Evolutionary conservation across 345 rosid species (phyloP), one percentile per base, ranked within the genome.

Genomic region (Populus deltoides): DNA sequence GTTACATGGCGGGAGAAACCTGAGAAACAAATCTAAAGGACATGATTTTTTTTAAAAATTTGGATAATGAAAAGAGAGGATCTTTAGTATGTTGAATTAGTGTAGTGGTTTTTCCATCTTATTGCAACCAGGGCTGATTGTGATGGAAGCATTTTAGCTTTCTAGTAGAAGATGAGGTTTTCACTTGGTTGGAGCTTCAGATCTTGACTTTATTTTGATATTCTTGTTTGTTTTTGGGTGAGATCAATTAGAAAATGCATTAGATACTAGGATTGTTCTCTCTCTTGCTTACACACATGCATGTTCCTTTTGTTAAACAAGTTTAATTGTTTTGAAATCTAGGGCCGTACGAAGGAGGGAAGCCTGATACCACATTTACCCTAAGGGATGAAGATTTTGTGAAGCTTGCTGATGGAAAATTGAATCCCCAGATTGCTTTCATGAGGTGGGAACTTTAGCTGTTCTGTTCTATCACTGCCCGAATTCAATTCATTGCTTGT

Each of bases 391-490:
- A 93, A 31, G 97, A 96, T 80, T 96, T 96, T 84, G 72, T 93
- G 24, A 96, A 94, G 91, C 90, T 96, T 78, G 93, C 97, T 71
- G 88, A 87, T 1, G 98, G 98, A 41, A 91, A 96, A 86, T 85
- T 96, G 95, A 91, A 94, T 82, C 97, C 98, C 73, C 98, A 96
- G 80, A 86, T 92, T 81, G 98, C 99, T 87, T 96, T 91, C 85
- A 89, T 93, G 85, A 93, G 97, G 98, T 93, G n/a, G 5, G 2
- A 3, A 74, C 20, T 72, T 39, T 72, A 29, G 18, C 24, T 51
- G 24, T 55, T 61, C 68, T 0, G 6, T 17, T 47, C 4, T 39
- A 27, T 3, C 36, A 39, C 68, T 55, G n/a, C 38, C 16, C 13
- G 36, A 63, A 41, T 20, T 77, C n/a, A 20, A 1, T 55, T 70